Percentiles rank a stretch among this genome's conserved stretches.
Conservation (phyloP, 1,284 basidiomycete genomes). For the Cutaneotrichosporon arboriforme region DNA sequence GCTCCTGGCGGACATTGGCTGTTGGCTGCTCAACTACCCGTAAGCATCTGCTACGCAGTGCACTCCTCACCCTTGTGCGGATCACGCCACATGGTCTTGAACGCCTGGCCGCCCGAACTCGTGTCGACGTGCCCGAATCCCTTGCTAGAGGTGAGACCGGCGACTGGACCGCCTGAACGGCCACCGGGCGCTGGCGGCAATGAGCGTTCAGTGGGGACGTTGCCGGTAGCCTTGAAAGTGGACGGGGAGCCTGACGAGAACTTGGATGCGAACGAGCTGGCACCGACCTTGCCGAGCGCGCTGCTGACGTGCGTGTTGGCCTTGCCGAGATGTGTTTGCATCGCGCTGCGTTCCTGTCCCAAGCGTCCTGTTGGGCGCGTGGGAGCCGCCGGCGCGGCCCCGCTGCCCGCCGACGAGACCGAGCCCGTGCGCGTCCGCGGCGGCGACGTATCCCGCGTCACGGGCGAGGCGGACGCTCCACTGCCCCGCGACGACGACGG, state of each 20-base stretch:
- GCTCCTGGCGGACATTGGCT: not conserved
- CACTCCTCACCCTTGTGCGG: constrained; percentile 31
- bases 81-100: constrained; percentile 39
- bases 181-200: constrained; percentile 1
- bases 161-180: not conserved
- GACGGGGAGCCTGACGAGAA: not conserved
- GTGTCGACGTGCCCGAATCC: constrained; percentile 36
- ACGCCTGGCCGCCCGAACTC: constrained; percentile 25
- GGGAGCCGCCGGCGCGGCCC: not conserved
- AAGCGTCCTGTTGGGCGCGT: no score
- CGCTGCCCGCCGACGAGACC: not conserved
- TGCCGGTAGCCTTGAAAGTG: not conserved
- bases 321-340: constrained; percentile 7
- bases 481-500: not conserved
- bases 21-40: not conserved
- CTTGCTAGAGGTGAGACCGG: not conserved
- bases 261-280: constrained; percentile 9
- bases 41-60: no score
- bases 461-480: not conserved
- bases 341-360: no score
- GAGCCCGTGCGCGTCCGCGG: not conserved
- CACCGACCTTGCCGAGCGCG: constrained; percentile 21
- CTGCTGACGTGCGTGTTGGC: constrained; percentile 14
- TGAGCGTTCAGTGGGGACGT: not conserved
- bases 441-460: not conserved